Evolutionary conservation across 768 basidiomycete species (phyloP).

Genomic region (Xerocomellus intermedius): DNA sequence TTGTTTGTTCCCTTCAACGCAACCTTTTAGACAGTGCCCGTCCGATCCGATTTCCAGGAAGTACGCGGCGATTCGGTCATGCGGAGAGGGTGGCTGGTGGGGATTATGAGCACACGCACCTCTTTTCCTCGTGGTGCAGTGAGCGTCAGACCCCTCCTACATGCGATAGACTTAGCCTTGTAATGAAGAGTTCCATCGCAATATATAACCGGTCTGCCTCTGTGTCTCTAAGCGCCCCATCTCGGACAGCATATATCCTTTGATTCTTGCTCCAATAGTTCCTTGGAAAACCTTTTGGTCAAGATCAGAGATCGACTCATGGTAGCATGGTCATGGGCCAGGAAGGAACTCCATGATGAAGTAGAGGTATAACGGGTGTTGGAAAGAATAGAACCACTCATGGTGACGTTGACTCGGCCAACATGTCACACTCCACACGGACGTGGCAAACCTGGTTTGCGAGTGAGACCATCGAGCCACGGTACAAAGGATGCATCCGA

Average conservation of each 20-base stretch:
- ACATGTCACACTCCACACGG: slow-evolving; percentile 92
- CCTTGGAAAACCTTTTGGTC: no score
- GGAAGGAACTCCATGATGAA: slow-evolving; percentile 92
- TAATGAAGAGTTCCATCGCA: no score
- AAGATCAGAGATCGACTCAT: no score
- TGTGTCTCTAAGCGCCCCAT: no score
- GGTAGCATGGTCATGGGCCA: slow-evolving; percentile 99
- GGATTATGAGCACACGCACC: slow-evolving; percentile 63
- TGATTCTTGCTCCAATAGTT: no score
- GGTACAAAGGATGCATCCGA: background rate
- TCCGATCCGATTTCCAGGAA: slow-evolving; percentile 41
- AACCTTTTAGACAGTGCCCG: slow-evolving; percentile 75
- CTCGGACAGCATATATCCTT: no score
- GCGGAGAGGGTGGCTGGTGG: slow-evolving; percentile 57
- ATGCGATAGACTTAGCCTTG: slow-evolving; percentile 20
- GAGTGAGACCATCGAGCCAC: slow-evolving; percentile 4
- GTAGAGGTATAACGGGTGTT: slow-evolving; percentile 93
- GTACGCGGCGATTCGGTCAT: slow-evolving; percentile 67
- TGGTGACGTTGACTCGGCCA: slow-evolving; percentile 93
- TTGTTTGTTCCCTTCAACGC: slow-evolving; percentile 36
- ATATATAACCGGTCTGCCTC: no score
- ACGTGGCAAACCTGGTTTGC: slow-evolving; percentile 84
- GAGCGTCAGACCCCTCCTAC: slow-evolving; percentile 71
- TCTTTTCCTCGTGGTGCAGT: slow-evolving; percentile 47
- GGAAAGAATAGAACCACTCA: slow-evolving; percentile 99